phyloP scores from a whole-genome alignment of 1,284 basidiomycete species.

The Sanghuangporus baumii region DNA sequence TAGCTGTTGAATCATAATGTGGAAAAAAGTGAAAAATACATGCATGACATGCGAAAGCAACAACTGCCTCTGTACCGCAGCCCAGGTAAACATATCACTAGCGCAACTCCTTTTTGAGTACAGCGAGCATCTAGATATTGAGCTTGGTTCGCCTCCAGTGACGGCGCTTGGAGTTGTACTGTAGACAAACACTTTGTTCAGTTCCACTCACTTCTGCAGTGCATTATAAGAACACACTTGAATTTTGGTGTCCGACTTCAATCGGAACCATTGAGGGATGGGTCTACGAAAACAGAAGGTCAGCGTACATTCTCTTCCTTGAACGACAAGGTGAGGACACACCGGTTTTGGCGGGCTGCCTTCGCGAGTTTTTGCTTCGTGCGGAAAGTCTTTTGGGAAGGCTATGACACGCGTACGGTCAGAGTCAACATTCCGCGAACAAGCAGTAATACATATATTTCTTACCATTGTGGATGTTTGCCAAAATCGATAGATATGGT shows the following conservation, averaged over 20 bases:
- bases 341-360: constrained; percentile 95
- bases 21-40: constrained; percentile 12
- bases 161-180: constrained; percentile 92
- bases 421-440: constrained; percentile 6
- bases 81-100: neutral
- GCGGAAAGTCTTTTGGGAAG: constrained; percentile 97
- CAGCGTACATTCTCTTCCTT: neutral
- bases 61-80: neutral
- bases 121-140: constrained; percentile 63
- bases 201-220: neutral
- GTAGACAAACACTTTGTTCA: constrained; percentile 16
- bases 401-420: constrained; percentile 43
- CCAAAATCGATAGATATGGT: neutral
- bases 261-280: constrained; percentile 97
- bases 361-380: constrained; percentile 97
- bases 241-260: constrained; percentile 95
- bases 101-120: neutral
- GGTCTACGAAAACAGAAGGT: constrained; percentile 47
- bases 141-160: constrained; percentile 95
- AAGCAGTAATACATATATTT: neutral
- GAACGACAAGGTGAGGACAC: constrained; percentile 26
- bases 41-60: constrained; percentile 16
- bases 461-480: constrained; percentile 19
- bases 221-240: constrained; percentile 51
- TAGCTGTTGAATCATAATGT: constrained; percentile 1